Conservation (phyloP, 257 asterid genomes). For the Ocimum tenuiflorum region DNA sequence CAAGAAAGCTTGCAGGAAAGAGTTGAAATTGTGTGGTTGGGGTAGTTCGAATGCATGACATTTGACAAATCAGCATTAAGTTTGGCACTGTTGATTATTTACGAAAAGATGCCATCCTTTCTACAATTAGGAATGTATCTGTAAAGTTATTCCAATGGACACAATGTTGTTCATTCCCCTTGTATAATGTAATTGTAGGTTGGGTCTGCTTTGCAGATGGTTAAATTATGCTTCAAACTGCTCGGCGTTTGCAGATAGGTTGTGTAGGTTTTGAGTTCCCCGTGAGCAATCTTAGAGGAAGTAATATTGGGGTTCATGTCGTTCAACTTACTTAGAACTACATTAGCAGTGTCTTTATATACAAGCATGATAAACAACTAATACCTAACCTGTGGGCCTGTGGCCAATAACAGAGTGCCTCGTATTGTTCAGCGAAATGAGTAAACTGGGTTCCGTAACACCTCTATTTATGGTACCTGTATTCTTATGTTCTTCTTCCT, state of each 20-base stretch:
- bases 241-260: neutral
- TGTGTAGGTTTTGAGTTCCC: neutral
- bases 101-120: too few species aligned
- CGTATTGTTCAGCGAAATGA: neutral
- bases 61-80: too few species aligned
- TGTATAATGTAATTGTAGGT: too few species aligned
- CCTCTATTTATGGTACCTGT: neutral
- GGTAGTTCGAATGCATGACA: neutral
- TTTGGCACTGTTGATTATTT: too few species aligned
- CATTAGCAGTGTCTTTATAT: neutral
- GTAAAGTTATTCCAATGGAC: too few species aligned
- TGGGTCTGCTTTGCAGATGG: too few species aligned
- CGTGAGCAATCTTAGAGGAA: neutral
- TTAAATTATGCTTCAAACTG: too few species aligned
- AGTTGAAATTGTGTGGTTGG: too few species aligned
- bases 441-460: neutral
- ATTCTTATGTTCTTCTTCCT: neutral
- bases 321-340: neutral
- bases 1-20: too few species aligned
- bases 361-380: neutral
- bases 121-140: too few species aligned
- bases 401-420: neutral
- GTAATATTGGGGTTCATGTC: neutral
- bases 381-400: neutral
- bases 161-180: too few species aligned